Conservation (phyloP, 106 monocot species). For the Hemerocallis citrina region DNA sequence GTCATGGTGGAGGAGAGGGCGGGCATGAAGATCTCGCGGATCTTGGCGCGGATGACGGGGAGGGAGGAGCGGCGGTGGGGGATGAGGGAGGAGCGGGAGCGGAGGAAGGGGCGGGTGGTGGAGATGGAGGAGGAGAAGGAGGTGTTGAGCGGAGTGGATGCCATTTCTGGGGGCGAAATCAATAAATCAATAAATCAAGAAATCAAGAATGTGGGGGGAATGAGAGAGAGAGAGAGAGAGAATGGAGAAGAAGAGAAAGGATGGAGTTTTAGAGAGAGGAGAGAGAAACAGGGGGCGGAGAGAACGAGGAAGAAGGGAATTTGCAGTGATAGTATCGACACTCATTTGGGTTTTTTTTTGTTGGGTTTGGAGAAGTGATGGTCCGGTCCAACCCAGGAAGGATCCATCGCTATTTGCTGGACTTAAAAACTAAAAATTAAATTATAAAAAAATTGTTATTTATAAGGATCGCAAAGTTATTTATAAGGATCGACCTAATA, state of each 20-base stretch:
- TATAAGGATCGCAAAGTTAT: too few species aligned
- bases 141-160: slow-evolving; percentile 1
- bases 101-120: neutral
- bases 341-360: neutral
- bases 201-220: neutral
- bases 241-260: neutral
- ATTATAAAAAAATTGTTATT: too few species aligned
- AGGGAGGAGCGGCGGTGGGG: slow-evolving; percentile 5
- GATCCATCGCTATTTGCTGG: too few species aligned
- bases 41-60: slow-evolving; percentile 48
- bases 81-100: neutral
- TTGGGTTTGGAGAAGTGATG: neutral
- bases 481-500: too few species aligned
- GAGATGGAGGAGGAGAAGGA: slow-evolving; percentile 8
- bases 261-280: neutral
- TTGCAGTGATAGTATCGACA: slow-evolving; percentile 4
- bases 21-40: slow-evolving; percentile 99
- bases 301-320: slow-evolving; percentile 11
- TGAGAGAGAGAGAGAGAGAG: neutral
- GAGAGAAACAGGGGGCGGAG: slow-evolving; percentile 9
- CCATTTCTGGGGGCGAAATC: slow-evolving; percentile 25
- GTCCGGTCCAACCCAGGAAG: too few species aligned
- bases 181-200: too few species aligned
- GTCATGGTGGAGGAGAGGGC: slow-evolving; percentile 99
- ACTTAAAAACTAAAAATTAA: too few species aligned